Percentiles rank a stretch among this genome's conserved stretches.
phyloP scores from a whole-genome alignment of 106 monocot genomes.

The Apostasia shenzhenica region DNA sequence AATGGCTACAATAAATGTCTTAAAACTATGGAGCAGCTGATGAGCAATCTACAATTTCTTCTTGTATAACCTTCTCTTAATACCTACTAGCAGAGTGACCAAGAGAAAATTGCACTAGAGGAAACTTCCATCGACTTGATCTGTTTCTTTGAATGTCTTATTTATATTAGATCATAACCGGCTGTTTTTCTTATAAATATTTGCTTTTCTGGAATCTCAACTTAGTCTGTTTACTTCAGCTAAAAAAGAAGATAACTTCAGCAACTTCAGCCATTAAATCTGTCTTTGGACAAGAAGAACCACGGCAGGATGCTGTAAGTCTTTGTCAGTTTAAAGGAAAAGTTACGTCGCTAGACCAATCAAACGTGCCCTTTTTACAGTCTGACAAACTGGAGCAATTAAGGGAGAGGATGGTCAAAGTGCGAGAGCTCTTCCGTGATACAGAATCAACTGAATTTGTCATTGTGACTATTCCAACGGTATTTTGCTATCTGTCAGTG shows the following conservation, averaged over 20 bases:
- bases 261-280: constrained; percentile 99
- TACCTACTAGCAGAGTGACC: too few species aligned
- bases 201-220: too few species aligned
- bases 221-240: constrained; percentile 21
- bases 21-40: too few species aligned
- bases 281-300: constrained; percentile 77
- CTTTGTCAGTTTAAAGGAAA: neutral
- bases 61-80: too few species aligned
- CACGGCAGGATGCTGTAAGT: constrained; percentile 61
- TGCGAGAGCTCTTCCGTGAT: constrained; percentile 91
- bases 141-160: too few species aligned
- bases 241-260: constrained; percentile 76
- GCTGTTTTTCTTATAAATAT: too few species aligned
- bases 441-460: constrained; percentile 88
- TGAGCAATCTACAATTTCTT: too few species aligned
- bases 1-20: too few species aligned
- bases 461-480: constrained; percentile 96
- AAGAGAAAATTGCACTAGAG: too few species aligned
- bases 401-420: constrained; percentile 93
- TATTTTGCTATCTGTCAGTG: constrained; percentile 17
- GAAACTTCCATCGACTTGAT: too few species aligned
- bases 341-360: neutral
- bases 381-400: constrained; percentile 87
- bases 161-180: too few species aligned
- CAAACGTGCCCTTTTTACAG: constrained; percentile 22